A percentile compares a stretch with the other conserved stretches of the same genome.
These are phyloP conservation scores for Meyerozyma carpophila DNA, from an alignment of 1,139 yeast genomes.

Conservation along the genomic window DNA sequence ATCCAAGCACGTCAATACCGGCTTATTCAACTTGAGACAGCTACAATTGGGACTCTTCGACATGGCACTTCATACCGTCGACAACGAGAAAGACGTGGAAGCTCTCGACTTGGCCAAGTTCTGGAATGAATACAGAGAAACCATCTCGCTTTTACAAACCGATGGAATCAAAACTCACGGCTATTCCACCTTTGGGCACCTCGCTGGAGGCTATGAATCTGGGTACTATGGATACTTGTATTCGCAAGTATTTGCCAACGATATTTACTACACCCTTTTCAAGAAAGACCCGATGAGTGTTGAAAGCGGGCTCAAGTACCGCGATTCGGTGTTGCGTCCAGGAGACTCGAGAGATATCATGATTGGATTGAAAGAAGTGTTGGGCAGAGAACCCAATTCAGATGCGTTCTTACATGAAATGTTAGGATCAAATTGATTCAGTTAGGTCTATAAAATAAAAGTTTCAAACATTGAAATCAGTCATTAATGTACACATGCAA, in stretches of 20 bases:
- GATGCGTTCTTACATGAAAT: conserved; percentile 62
- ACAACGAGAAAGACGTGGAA: conserved; percentile 32
- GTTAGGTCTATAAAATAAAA: not conserved
- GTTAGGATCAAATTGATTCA: conserved; percentile 4
- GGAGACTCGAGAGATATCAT: conserved; percentile 73
- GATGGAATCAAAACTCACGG: conserved; percentile 58
- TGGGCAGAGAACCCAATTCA: conserved; percentile 73
- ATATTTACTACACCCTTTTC: conserved; percentile 73
- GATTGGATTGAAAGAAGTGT: conserved; percentile 56
- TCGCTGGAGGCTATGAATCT: conserved; percentile 80
- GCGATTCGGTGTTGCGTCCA: conserved; percentile 62
- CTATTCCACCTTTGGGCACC: conserved; percentile 73
- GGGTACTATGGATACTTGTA: conserved; percentile 86
- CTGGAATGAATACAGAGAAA: conserved; percentile 64
- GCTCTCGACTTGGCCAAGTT: conserved; percentile 41
- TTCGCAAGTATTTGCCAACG: conserved; percentile 82
- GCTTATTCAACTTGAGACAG: conserved; percentile 66
- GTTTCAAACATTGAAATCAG: not conserved
- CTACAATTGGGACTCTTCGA: conserved; percentile 75
- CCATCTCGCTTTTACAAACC: conserved; percentile 51
- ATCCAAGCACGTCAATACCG: conserved; percentile 75
- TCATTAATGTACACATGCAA: not conserved
- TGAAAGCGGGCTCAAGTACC: conserved; percentile 55
- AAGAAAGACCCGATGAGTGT: conserved; percentile 62
- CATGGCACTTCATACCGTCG: conserved; percentile 59